Base-by-base conservation (phyloP, 2,329 filamentous ascomycete genomes). In the Colletotrichum phormii region DNA sequence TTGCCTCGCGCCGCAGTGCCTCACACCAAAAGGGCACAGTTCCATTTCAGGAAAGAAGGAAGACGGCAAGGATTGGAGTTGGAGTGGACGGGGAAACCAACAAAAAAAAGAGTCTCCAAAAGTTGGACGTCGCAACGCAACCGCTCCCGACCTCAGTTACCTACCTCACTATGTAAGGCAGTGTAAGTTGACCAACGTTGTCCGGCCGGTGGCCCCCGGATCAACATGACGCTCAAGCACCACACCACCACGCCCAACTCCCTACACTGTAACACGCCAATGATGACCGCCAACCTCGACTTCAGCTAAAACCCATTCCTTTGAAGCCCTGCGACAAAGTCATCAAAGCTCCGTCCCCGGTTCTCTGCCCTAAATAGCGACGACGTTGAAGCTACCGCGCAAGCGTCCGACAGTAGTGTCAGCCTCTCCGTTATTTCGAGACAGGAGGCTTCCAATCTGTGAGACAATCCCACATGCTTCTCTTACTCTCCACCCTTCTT, bases 401-500 rank as follows among this genome's bases (percentile, higher is more conserved):
- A 70, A 72, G 65, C 70, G 66, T 72, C 70, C 70, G 60, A 70
- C 66, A 61, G 59, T 72, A 72, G 70, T 55, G 70, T 46, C 65
- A 70, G 65, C 70, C 70, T 64, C 54, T 69, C 66, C 46, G 60
- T 63, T 72, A 60, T 70, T 64, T 72, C 46, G 70, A 72, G 70
- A 70, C 70, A 70, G 9, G 51, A 46, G 51, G 66, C 57, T 64
- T 49, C 64, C 54, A 63, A 57, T 58, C 31, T 67, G 37, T 29
- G 58, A 68, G 69, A 59, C 51, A 68, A 33, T 63, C 33, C 37
- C 58, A 31, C 51, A 46, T 33, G 5, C 51, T 58, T 26, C 24
- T 65, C 54, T 24, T 59, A 22, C 4, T 18, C 42, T 53, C 54
- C 29, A 15, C 62, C 60, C 24, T 31, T 18, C 24, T 24, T n/a